Evolutionary conservation across 2,329 filamentous ascomycete species (phyloP).

Genomic region (Xylaria sp.): DNA sequence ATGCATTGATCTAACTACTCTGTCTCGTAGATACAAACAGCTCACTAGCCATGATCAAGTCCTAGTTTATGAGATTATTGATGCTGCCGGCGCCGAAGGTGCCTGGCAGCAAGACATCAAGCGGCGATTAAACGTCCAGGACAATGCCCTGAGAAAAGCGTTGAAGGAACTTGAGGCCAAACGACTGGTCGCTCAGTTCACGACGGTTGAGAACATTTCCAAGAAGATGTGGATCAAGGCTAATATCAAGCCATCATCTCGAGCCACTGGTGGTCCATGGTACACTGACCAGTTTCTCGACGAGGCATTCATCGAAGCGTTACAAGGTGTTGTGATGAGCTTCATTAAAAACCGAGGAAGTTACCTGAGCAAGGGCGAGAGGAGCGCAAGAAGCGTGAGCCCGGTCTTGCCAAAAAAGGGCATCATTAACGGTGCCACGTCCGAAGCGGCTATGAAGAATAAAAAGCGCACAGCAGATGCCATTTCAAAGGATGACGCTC

Average conservation of each 20-base stretch:
- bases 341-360: slow-evolving; percentile 50
- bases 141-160: slow-evolving; percentile 80
- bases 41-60: slow-evolving; percentile 77
- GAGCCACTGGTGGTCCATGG: slow-evolving; percentile 93
- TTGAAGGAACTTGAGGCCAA: slow-evolving; percentile 86
- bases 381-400: slow-evolving; percentile 48
- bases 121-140: slow-evolving; percentile 81
- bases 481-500: slow-evolving; percentile 53
- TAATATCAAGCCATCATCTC: slow-evolving; percentile 83
- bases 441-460: slow-evolving; percentile 53
- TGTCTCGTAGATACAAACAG: slow-evolving; percentile 62
- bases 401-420: slow-evolving; percentile 66
- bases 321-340: slow-evolving; percentile 62
- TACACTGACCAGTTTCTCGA: slow-evolving; percentile 93
- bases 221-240: slow-evolving; percentile 97
- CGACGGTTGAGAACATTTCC: slow-evolving; percentile 88
- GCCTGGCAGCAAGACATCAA: slow-evolving; percentile 93
- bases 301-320: slow-evolving; percentile 82
- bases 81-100: slow-evolving; percentile 83
- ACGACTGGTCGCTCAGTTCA: slow-evolving; percentile 86
- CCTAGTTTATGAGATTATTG: slow-evolving; percentile 89
- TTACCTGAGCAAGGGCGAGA: slow-evolving; percentile 50
- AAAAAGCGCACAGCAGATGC: slow-evolving; percentile 64
- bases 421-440: slow-evolving; percentile 60
- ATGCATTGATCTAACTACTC: slow-evolving; percentile 5